A percentile compares a stretch with the other conserved stretches of the same genome.
Conservation (phyloP, 495 filamentous ascomycete genomes). For the Trichoderma erinaceum region DNA sequence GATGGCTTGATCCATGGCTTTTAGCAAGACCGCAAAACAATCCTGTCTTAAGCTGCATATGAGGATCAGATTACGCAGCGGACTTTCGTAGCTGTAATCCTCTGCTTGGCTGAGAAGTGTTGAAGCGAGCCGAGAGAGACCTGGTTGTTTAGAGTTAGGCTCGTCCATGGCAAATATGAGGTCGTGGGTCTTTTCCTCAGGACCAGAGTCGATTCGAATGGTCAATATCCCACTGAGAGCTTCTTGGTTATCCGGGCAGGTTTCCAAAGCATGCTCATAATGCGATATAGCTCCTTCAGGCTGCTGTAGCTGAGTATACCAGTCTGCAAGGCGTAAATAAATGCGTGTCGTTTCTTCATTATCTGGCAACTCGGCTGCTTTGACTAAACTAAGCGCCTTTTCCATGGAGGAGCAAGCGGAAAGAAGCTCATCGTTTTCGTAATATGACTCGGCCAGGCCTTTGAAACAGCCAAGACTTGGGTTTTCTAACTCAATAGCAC, state of each 20-base stretch:
- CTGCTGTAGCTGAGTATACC: slow-evolving; percentile 1
- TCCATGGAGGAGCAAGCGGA: slow-evolving; percentile 1
- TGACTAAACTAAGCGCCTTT: background rate
- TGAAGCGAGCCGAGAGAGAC: background rate
- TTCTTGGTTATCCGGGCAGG: background rate
- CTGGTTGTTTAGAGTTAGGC: background rate
- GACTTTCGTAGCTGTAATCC: background rate
- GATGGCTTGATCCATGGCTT: background rate
- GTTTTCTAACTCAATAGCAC: background rate
- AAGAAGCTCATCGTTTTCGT: slow-evolving; percentile 6
- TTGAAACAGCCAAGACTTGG: background rate
- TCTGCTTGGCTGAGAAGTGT: background rate
- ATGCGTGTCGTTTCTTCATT: background rate
- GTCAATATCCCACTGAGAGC: background rate
- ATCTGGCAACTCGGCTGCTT: background rate
- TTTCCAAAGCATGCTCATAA: background rate
- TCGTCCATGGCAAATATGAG: background rate
- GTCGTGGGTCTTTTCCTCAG: background rate
- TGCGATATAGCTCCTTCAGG: background rate
- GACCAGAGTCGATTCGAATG: background rate
- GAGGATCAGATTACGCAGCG: background rate
- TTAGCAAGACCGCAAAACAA: background rate
- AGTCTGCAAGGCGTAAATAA: background rate
- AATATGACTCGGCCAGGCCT: slow-evolving; percentile 8
- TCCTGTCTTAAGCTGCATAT: background rate